Percentiles rank a stretch among this genome's conserved stretches.
Evolutionary conservation across 2,329 filamentous ascomycete species (phyloP).

Genomic region (Sporothrix globosa): DNA sequence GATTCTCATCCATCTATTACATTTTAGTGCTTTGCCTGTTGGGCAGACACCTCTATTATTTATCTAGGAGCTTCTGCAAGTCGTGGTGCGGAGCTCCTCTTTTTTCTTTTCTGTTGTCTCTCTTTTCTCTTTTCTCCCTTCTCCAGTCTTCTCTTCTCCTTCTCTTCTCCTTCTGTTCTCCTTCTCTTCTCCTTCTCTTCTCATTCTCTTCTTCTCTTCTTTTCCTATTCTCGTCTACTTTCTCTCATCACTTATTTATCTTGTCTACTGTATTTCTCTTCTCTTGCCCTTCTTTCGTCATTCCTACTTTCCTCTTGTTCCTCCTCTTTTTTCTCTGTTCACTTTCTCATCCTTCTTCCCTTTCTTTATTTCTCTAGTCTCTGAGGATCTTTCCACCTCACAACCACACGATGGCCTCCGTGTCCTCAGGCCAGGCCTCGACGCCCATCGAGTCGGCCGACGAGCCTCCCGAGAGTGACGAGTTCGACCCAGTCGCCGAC

Average conservation of each 20-base stretch:
- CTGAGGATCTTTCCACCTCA: background rate
- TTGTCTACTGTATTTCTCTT: background rate
- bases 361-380: background rate
- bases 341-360: background rate
- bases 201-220: background rate
- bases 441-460: slow-evolving; percentile 15
- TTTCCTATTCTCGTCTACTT: background rate
- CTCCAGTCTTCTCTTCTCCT: background rate
- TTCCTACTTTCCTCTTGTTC: no score
- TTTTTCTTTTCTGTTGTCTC: background rate
- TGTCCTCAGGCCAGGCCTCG: slow-evolving; percentile 6
- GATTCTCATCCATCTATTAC: background rate
- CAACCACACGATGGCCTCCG: background rate
- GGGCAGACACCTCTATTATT: background rate
- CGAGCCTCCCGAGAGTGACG: slow-evolving; percentile 12
- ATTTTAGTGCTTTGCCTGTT: background rate
- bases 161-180: background rate
- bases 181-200: background rate
- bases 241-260: background rate
- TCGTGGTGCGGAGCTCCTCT: slow-evolving; percentile 1
- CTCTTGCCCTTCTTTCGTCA: no score
- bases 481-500: slow-evolving; percentile 19
- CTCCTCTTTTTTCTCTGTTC: background rate
- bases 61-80: background rate
- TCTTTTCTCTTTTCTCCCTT: background rate